Conservation (phyloP, 73 alveolate genomes). For the Paramecium sexaurelia region DNA sequence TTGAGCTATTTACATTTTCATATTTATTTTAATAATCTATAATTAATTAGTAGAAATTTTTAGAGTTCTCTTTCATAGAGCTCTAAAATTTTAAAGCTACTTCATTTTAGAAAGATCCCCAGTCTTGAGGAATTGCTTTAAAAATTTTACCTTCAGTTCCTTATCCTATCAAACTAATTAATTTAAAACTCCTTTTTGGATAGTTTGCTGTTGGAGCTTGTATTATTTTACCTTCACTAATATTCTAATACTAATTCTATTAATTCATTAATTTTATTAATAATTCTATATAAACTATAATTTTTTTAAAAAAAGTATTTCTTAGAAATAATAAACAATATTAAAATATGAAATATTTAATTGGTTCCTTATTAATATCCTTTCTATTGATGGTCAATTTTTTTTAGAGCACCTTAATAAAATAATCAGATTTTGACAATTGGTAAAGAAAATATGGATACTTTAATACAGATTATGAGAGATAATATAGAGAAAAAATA, state of each 20-base stretch:
- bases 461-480: neutral
- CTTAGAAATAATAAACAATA: neutral
- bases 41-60: neutral
- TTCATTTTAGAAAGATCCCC: neutral
- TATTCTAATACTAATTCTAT: neutral
- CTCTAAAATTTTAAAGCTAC: neutral
- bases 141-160: neutral
- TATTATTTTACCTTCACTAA: neutral
- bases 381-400: neutral
- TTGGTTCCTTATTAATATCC: neutral
- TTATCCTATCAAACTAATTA: neutral
- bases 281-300: neutral
- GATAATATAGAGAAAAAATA: neutral
- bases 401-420: neutral
- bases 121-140: neutral
- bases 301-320: neutral
- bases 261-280: neutral
- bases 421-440: neutral
- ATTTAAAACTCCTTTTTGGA: neutral
- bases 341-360: neutral
- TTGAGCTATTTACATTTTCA: neutral
- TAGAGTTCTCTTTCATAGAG: neutral
- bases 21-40: neutral
- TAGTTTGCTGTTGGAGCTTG: neutral
- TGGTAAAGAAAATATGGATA: neutral